These are phyloP conservation scores for Oenanthe sinensis DNA, from an alignment of 129 eudicot species.

Conservation along the genomic window DNA sequence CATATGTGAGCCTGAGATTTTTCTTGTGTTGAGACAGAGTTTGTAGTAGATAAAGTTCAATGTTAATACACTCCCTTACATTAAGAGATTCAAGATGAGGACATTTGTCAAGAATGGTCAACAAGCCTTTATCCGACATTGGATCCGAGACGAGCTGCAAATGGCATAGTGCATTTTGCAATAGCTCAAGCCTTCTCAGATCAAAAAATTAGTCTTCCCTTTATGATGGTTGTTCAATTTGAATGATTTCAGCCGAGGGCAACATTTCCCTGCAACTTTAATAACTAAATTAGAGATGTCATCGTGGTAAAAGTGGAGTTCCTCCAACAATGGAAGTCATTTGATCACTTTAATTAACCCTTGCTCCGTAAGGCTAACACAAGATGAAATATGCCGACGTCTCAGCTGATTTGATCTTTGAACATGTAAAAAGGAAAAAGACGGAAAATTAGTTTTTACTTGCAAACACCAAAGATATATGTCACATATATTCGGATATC, in stretches of 20 bases:
- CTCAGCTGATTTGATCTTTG: constrained; percentile 44
- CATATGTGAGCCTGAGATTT: constrained; percentile 36
- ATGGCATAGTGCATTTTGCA: constrained; percentile 32
- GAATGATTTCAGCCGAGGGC: constrained; percentile 49
- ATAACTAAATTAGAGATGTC: constrained; percentile 18
- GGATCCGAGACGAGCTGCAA: constrained; percentile 51
- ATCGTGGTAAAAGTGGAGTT: constrained; percentile 35
- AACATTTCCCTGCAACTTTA: constrained; percentile 25
- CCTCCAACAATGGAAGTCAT: constrained; percentile 42
- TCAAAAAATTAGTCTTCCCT: too few relatives aligned
- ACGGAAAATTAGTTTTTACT: neutral
- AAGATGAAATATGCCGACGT: constrained; percentile 29
- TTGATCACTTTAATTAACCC: constrained; percentile 28
- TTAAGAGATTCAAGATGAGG: constrained; percentile 60
- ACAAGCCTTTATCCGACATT: constrained; percentile 50
- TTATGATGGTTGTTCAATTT: constrained; percentile 18
- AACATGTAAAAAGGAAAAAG: constrained; percentile 9
- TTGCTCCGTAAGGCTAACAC: constrained; percentile 17
- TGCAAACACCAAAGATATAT: neutral
- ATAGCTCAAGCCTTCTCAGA: constrained; percentile 44
- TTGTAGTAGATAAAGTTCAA: constrained; percentile 34
- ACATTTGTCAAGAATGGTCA: constrained; percentile 53
- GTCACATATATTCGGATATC: neutral
- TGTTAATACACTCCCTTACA: constrained; percentile 42
- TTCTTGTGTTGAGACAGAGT: constrained; percentile 33